Evolutionary conservation across 179 eudicot species (phyloP).

Genomic region (Carnegiea gigantea): DNA sequence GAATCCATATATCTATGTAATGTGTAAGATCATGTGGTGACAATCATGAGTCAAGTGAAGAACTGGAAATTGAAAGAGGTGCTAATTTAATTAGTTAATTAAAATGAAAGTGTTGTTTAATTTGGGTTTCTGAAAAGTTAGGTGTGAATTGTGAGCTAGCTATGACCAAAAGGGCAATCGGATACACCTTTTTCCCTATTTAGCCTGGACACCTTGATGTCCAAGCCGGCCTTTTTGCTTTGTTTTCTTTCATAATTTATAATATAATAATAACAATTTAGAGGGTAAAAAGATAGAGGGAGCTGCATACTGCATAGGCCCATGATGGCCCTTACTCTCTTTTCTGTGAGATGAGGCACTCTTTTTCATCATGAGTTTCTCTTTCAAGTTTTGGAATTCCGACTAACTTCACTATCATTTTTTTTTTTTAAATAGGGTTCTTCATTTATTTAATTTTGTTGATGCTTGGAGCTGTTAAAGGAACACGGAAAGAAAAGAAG

Average conservation of each 20-base stretch:
- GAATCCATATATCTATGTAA: background rate
- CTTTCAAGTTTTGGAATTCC: conserved; percentile 15
- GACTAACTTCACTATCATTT: conserved; percentile 23
- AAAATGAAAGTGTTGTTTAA: background rate
- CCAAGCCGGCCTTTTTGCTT: conserved; percentile 20
- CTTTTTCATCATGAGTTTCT: conserved; percentile 26
- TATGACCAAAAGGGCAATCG: conserved; percentile 17
- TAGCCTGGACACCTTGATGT: conserved; percentile 30
- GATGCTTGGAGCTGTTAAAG: background rate
- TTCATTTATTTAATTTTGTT: background rate
- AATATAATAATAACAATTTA: background rate
- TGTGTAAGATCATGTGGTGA: conserved; percentile 56
- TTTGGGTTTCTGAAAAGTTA: conserved; percentile 7
- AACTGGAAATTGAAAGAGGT: conserved; percentile 11
- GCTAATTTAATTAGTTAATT: background rate
- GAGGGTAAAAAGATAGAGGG: conserved; percentile 26
- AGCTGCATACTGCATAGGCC: conserved; percentile 21
- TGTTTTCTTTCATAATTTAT: background rate
- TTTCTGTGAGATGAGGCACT: conserved; percentile 1
- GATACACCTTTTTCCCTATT: conserved; percentile 18
- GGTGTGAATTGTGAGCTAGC: background rate
- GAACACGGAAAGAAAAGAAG: background rate
- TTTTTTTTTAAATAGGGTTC: conserved; percentile 2
- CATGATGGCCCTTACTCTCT: conserved; percentile 33
- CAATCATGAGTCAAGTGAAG: conserved; percentile 58